Conservation (phyloP, 2,329 filamentous ascomycete genomes). For the Alternaria triticimaculans region DNA sequence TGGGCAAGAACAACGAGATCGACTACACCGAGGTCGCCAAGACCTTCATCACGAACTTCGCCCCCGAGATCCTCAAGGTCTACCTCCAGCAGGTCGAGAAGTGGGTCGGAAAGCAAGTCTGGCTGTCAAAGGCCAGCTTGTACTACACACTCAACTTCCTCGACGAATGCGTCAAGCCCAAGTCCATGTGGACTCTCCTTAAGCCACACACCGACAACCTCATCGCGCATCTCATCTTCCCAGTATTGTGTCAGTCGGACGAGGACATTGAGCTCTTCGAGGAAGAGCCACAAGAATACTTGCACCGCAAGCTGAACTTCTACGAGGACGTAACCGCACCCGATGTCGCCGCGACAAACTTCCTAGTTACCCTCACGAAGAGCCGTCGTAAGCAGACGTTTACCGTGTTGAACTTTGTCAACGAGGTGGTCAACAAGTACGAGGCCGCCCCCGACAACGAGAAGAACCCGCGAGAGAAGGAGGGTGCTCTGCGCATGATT, state of each 20-base stretch:
- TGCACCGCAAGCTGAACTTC: conserved; percentile 96
- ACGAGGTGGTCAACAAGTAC: conserved; percentile 92
- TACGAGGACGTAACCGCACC: conserved; percentile 97
- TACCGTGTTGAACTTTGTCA: conserved; percentile 92
- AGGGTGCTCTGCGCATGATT: conserved; percentile 96
- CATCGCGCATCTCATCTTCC: conserved; percentile 94
- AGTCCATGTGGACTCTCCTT: conserved; percentile 93
- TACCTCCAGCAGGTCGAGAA: conserved; percentile 96
- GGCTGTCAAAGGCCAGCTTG: conserved; percentile 92
- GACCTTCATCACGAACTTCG: conserved; percentile 87
- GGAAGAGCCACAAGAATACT: conserved; percentile 92
- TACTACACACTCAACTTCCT: conserved; percentile 94
- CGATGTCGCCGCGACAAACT: conserved; percentile 95
- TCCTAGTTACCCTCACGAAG: conserved; percentile 93
- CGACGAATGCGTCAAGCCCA: conserved; percentile 96
- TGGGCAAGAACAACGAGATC: conserved; percentile 75
- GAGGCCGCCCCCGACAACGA: conserved; percentile 82
- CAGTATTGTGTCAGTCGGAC: conserved; percentile 87
- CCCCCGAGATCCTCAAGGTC: conserved; percentile 93
- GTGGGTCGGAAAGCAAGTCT: conserved; percentile 92
- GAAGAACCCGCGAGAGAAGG: conserved; percentile 95
- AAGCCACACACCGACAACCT: conserved; percentile 93
- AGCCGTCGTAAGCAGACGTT: conserved; percentile 94
- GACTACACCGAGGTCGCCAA: conserved; percentile 85
- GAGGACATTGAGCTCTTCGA: conserved; percentile 95